Evolutionary conservation across 495 filamentous ascomycete species (phyloP).

Genomic region (Hypoxylon lienhwacheense): DNA sequence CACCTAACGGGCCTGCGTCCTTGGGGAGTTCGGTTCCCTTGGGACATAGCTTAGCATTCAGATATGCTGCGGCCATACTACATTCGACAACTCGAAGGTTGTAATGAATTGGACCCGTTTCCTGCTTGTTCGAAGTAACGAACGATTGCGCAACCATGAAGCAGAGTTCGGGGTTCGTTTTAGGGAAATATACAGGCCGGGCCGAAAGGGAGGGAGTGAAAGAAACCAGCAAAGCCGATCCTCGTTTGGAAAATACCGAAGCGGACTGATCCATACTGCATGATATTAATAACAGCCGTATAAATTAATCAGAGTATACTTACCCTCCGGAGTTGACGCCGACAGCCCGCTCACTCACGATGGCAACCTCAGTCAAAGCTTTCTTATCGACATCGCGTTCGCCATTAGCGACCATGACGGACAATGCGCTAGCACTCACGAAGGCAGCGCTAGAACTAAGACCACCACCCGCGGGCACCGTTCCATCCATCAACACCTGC

Average conservation of each 20-base stretch:
- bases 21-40: slow-evolving; percentile 65
- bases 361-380: slow-evolving; percentile 83
- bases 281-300: slow-evolving; percentile 8
- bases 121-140: slow-evolving; percentile 90
- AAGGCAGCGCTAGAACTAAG: slow-evolving; percentile 94
- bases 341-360: slow-evolving; percentile 91
- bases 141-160: slow-evolving; percentile 96
- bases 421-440: slow-evolving; percentile 85
- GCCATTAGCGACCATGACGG: slow-evolving; percentile 85
- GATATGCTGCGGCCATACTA: slow-evolving; percentile 76
- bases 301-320: slow-evolving; percentile 34
- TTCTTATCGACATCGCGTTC: slow-evolving; percentile 80
- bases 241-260: slow-evolving; percentile 85
- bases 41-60: slow-evolving; percentile 56
- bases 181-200: slow-evolving; percentile 80
- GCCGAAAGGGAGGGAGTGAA: slow-evolving; percentile 81
- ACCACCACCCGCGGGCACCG: slow-evolving; percentile 87
- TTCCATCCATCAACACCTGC: slow-evolving; percentile 87
- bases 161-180: slow-evolving; percentile 75
- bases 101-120: slow-evolving; percentile 89
- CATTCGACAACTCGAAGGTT: slow-evolving; percentile 97
- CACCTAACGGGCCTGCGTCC: slow-evolving; percentile 81
- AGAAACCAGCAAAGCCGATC: slow-evolving; percentile 84
- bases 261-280: slow-evolving; percentile 94
- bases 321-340: slow-evolving; percentile 95